Evolutionary conservation across 1,139 yeast species (phyloP), one percentile per base, ranked within the genome.

Genomic region (Hemisphaericaspora xylofermentans): DNA sequence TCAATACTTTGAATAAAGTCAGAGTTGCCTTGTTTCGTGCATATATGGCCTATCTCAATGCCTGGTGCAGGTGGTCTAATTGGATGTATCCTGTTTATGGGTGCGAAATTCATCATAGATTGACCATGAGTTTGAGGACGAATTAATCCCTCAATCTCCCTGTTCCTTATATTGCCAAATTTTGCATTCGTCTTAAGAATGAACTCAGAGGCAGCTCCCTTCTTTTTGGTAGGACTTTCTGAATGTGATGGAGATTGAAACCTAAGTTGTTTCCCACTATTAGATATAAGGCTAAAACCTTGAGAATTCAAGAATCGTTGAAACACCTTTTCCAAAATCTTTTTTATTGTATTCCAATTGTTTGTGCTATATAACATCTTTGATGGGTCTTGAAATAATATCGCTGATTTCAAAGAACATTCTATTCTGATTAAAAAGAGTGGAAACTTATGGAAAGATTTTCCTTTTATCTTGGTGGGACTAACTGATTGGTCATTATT

Each of bases 311-410:
- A 42, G 50, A 66, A 72, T 18, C 55, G 56, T 5, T 42, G 48
- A 38, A 66, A 58, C 0, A 59, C 51, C 43, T 52, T 64, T 4
- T 50, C 27, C 2, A 75, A 43, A 46, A 76, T 56, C 3, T 63
- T 56, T 43, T 49, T 24, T 0, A 76, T 43, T 1, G 59, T 47
- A 6, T 51, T 47, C 34, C 63, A 48, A 30, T 61, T 54, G 16
- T 57, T 52, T 1, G 71, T 56, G 1, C 41, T 37, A 22, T 49
- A 46, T 6, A 65, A 53, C 18, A 40, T 51, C 50, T 76, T 76
- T 1, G 64, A 48, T 0, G 78, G 70, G 43, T 71, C 74, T 45
- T 74, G 79, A 2, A 70, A 40, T 10, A 71, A 40, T 38, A 76
- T 80, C 13, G 64, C 58, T 2, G 58, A 33, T 6, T 54, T 51